A percentile compares a stretch with the other conserved stretches of the same genome.
These are phyloP conservation scores for Casuarina cunninghamiana DNA, from an alignment of 306 rosid species.

Conservation along the genomic window DNA sequence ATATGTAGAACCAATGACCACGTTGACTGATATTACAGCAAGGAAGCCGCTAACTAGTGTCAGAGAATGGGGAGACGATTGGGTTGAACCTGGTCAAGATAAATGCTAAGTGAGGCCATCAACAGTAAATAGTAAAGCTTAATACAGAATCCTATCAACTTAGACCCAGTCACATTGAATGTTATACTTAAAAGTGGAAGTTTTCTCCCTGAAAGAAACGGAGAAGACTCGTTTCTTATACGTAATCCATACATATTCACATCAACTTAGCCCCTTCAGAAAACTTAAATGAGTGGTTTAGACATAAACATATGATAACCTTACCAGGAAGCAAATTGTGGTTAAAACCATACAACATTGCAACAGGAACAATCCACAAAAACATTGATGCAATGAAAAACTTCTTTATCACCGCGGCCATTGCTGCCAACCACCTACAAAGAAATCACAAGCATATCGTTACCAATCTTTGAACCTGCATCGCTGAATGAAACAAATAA, in stretches of 20 bases:
- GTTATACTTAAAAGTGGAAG: slow-evolving; percentile 2
- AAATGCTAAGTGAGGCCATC: not conserved
- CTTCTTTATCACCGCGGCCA: slow-evolving; percentile 62
- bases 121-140: not conserved
- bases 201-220: not conserved
- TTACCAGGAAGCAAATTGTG: slow-evolving; percentile 77
- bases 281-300: not conserved
- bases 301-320: not conserved
- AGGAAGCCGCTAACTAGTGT: slow-evolving; percentile 85
- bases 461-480: not conserved
- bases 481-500: not conserved
- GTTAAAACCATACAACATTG: slow-evolving; percentile 70
- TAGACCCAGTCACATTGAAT: not conserved
- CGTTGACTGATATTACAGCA: slow-evolving; percentile 82
- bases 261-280: not conserved
- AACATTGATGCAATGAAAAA: slow-evolving; percentile 69
- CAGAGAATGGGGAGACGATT: slow-evolving; percentile 67
- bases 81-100: slow-evolving; percentile 50
- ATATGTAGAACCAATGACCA: slow-evolving; percentile 79
- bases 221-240: not conserved
- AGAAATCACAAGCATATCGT: not conserved
- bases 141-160: not conserved
- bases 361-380: slow-evolving; percentile 77
- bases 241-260: not conserved
- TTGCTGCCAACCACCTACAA: slow-evolving; percentile 41